phyloP scores from a whole-genome alignment of 139 green algal species.

The Volvox africanus region DNA sequence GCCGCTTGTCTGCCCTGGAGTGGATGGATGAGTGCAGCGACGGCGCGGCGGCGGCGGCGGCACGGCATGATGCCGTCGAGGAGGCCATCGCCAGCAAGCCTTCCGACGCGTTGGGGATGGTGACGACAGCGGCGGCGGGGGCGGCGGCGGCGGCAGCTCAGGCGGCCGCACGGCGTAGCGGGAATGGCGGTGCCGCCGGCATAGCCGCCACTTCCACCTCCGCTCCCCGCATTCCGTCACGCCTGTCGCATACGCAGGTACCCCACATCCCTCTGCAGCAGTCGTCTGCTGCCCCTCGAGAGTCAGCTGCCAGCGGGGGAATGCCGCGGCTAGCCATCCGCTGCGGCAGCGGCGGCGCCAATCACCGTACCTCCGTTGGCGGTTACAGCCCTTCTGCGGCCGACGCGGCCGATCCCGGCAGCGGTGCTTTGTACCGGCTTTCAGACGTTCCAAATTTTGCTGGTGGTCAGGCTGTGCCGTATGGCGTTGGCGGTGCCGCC shows the following conservation, averaged over 20 bases:
- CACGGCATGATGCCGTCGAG: too few relatives aligned
- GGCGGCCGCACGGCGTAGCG: background rate
- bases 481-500: background rate
- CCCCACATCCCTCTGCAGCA: background rate
- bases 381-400: background rate
- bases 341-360: background rate
- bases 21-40: constrained; percentile 29
- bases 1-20: background rate
- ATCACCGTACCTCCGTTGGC: background rate
- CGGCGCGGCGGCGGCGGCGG: background rate
- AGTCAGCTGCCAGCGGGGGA: too few relatives aligned
- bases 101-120: too few relatives aligned
- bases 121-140: background rate
- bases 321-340: background rate
- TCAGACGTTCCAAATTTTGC: background rate
- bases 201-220: background rate
- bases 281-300: background rate
- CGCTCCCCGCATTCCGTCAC: background rate
- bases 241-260: background rate
- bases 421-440: background rate
- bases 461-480: background rate
- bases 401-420: background rate
- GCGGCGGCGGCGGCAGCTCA: background rate
- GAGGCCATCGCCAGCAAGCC: too few relatives aligned
- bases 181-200: background rate